phyloP scores from a whole-genome alignment of 225 moss, liverwort and hornwort species.

The Physcomitrellopsis africana region DNA sequence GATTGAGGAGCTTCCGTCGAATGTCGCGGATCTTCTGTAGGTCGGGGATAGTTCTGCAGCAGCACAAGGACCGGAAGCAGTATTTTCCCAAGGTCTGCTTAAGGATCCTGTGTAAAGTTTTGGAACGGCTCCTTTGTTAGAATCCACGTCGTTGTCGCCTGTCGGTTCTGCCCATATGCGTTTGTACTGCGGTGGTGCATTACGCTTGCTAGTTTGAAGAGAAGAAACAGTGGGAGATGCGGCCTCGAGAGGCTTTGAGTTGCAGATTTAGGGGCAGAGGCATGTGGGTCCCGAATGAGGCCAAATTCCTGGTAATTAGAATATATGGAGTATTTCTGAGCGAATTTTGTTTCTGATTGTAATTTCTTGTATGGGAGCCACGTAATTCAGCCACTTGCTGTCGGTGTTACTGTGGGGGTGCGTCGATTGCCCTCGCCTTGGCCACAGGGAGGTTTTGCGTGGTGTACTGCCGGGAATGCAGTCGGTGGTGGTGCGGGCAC shows the following conservation, averaged over 20 bases:
- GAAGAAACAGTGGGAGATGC: conserved; percentile 24
- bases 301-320: conserved; percentile 27
- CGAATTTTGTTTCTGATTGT: background rate
- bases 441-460: background rate
- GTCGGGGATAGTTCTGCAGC: background rate
- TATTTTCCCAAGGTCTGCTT: conserved; percentile 25
- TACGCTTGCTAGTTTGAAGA: conserved; percentile 33
- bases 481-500: no score
- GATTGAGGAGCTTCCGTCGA: conserved; percentile 49
- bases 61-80: conserved; percentile 6
- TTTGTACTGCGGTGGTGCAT: conserved; percentile 28
- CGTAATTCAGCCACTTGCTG: background rate
- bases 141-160: conserved; percentile 23
- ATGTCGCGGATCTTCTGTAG: conserved; percentile 53
- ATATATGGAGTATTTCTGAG: conserved; percentile 30
- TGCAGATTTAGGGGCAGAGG: conserved; percentile 39
- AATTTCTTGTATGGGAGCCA: background rate
- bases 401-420: background rate
- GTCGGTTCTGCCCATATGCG: conserved; percentile 23
- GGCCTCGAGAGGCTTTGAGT: conserved; percentile 40
- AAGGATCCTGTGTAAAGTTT: conserved; percentile 21
- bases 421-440: background rate
- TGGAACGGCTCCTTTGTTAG: conserved; percentile 25
- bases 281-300: conserved; percentile 32
- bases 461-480: no score